phyloP scores from a whole-genome alignment of 257 asterid species.

The Avicennia marina region DNA sequence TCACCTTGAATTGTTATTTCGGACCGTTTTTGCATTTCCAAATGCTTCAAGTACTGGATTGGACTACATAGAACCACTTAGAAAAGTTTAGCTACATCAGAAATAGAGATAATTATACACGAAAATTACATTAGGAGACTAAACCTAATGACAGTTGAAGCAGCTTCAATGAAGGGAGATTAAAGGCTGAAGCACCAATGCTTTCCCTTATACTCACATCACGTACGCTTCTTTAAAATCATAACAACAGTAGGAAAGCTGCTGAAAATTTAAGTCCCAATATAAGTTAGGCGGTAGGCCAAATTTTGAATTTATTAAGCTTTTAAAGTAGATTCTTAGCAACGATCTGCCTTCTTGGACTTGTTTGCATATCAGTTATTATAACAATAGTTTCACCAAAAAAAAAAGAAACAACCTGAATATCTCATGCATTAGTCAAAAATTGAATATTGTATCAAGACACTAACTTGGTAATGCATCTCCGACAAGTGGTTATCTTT shows the following conservation, averaged over 20 bases:
- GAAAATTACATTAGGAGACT: too few relatives aligned
- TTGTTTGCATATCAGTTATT: background rate
- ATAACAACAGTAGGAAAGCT: too few relatives aligned
- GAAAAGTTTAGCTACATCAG: background rate
- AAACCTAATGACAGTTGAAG: background rate
- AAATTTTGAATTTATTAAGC: constrained; percentile 2
- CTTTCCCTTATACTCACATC: too few relatives aligned
- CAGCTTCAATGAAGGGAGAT: background rate
- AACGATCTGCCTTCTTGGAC: background rate
- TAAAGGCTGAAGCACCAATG: constrained; percentile 5
- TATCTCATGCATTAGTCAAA: background rate
- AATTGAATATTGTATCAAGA: background rate
- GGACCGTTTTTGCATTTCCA: constrained; percentile 72
- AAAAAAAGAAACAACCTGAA: background rate
- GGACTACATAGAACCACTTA: constrained; percentile 39
- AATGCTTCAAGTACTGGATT: constrained; percentile 78
- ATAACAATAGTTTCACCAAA: background rate
- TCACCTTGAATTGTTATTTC: constrained; percentile 72
- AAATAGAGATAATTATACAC: background rate
- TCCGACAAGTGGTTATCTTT: too few relatives aligned
- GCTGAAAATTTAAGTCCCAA: too few relatives aligned
- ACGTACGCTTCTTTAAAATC: too few relatives aligned
- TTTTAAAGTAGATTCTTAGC: background rate
- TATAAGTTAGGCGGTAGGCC: too few relatives aligned
- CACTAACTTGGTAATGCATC: too few relatives aligned